Evolutionary conservation across 2,329 filamentous ascomycete genomes (phyloP).

Genomic region (Colletotrichum navitas): DNA sequence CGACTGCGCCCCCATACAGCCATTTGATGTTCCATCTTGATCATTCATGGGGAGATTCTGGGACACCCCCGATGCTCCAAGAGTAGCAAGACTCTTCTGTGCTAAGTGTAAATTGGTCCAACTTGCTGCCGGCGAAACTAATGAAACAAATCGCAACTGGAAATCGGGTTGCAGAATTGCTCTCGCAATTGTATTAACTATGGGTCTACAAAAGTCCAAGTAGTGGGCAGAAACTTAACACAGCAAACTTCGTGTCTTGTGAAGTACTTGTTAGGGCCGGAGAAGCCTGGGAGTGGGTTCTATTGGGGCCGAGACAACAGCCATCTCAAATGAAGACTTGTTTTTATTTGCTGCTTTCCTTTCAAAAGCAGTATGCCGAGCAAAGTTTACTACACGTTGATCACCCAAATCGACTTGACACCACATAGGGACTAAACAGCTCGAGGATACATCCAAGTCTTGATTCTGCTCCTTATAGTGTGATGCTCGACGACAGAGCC

Average conservation of each 20-base stretch:
- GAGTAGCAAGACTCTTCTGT: no score
- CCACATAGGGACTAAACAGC: not conserved
- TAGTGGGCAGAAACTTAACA: not conserved
- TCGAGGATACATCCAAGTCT: conserved; percentile 30
- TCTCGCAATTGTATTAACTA: not conserved
- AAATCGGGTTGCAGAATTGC: not conserved
- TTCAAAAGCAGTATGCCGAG: not conserved
- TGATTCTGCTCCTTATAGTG: conserved; percentile 27
- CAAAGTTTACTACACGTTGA: not conserved
- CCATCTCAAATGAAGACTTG: not conserved
- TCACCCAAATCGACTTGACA: not conserved
- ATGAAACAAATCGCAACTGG: not conserved
- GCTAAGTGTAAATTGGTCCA: no score
- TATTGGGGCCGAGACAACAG: not conserved
- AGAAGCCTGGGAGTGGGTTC: not conserved
- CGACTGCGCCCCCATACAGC: no score
- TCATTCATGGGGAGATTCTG: no score
- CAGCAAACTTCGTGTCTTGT: not conserved
- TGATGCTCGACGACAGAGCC: conserved; percentile 23
- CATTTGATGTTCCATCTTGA: no score
- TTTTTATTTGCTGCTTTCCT: not conserved
- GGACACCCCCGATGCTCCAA: no score
- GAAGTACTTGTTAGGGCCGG: not conserved
- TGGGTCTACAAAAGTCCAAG: not conserved
- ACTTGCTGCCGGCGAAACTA: no score